Base-by-base conservation (phyloP, 805 yeast genomes). In the Yarrowia sp. region DNA sequence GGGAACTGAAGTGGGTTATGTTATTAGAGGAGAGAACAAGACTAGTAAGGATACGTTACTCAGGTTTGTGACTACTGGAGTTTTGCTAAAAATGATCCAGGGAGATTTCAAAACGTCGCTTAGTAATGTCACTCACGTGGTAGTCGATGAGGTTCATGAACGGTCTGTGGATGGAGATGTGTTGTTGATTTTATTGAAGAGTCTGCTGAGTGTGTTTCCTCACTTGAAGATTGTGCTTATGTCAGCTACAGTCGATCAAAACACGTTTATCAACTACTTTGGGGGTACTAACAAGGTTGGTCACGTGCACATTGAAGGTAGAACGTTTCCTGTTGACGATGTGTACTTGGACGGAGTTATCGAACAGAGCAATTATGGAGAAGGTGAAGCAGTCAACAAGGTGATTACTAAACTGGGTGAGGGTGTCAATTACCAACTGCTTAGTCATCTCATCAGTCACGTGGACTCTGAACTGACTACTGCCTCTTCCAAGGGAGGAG, bases 121-220 rank as follows among this genome's bases (percentile, higher is more conserved):
- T 5, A 67, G 69, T 7, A 77, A 82, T 64, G 76, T 92, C 15
- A 85, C 86, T 36, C 89, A 88, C 71, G 83, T 92, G 42, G 86
- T 92, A 44, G 85, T 92, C 43, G 98, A 93, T 79, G 98, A 93
- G 76, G 98, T 93, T n/a, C 98, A 93, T 74, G 98, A 93, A 75
- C 78, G 98, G 69, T 91, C 97, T 0, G 84, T 92, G 65, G 98
- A 93, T 71, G 86, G 92, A 67, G 98, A 93, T 74, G 86, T 92
- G 65, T 78, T 93, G 42, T 78, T 93, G 62, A 90, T 92, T 62
- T 81, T 93, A 55, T 77, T 93, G 67, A 92, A 90, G 70, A 81
- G 81, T 42, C 76, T 91, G 4, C 70, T 86, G 68, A 71, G 76
- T 10, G 77, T 74, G 51, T 71, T 73, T 48, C 80, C 79, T 57